Evolutionary conservation across 2,329 filamentous ascomycete genomes (phyloP), one percentile per base, ranked within the genome.

Genomic region (Clonostachys sp.): DNA sequence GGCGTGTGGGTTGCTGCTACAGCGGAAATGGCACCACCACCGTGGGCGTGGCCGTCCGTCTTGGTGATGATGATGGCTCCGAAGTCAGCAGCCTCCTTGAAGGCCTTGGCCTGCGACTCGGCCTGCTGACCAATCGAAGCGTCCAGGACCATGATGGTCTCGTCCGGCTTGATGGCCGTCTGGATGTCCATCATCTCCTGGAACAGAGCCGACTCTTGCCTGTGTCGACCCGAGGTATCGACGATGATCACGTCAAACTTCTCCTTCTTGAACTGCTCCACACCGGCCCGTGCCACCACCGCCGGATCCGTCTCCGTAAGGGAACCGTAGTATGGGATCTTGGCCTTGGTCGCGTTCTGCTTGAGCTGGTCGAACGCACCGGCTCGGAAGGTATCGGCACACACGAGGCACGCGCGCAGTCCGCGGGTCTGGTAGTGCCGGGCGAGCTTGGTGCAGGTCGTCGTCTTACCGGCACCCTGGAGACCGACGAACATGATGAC

Each of bases 401-500:
- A 99, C 34, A 99, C 94, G 48, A 99, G 74, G 56, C 92, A 96
- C 8, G 91, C 82, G 67, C 89, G 90, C 78, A 97, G 95, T 1
- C 94, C 94, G 52, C 94, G 78, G 10, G 89, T 90, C 66, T 95
- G 89, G 70, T 99, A 99, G 77, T 95, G 92, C 49, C 91, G 77
- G 16, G 94, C 94, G 53, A 99, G 77, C 71, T 99, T 99, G 39
- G 94, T 99, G 78, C 94, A 97, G 12, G 92, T 95, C 2, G 94
- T 99, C 20, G 94, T 99, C 71, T 99, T 99, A 67, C 94, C 94
- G 6, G 92, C 90, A 75, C 94, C 94, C 70, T 99, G 94, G 44
- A 99, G 78, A 72, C 94, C 94, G 53, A 99, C 94, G 66, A 99
- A 97, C 94, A 99, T 99, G 69, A 99, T 96, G 63, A 99, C 89